A percentile compares a stretch with the other conserved stretches of the same genome.
Conservation (phyloP, 495 filamentous ascomycete genomes). For the Oleoguttula mirabilis region DNA sequence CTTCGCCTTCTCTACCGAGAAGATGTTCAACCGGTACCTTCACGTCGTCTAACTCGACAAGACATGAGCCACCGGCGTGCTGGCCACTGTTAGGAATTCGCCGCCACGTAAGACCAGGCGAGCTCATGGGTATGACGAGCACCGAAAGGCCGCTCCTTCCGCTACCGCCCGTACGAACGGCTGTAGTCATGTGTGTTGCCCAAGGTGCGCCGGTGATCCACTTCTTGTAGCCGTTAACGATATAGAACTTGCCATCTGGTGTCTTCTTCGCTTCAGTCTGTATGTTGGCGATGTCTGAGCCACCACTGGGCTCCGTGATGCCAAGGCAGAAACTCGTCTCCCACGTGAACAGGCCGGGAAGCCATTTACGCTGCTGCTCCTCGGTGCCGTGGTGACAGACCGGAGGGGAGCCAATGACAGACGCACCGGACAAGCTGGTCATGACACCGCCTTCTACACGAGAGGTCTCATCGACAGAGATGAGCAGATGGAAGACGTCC, state of each 20-base stretch:
- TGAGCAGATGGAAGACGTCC: conserved; percentile 29
- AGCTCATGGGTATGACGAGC: conserved; percentile 40
- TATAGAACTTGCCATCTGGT: conserved; percentile 35
- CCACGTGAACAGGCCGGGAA: conserved; percentile 39
- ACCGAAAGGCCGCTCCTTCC: conserved; percentile 39
- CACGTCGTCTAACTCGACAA: conserved; percentile 30
- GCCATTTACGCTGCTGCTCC: conserved; percentile 37
- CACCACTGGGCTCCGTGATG: conserved; percentile 40
- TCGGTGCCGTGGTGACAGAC: conserved; percentile 40
- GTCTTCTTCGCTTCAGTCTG: conserved; percentile 34
- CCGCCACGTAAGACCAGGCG: conserved; percentile 31
- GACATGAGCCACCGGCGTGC: conserved; percentile 27
- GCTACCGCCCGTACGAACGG: conserved; percentile 41
- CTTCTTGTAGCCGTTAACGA: conserved; percentile 46
- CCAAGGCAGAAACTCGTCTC: conserved; percentile 42
- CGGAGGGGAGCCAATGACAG: conserved; percentile 43
- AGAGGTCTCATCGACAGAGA: conserved; percentile 27
- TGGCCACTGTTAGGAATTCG: conserved; percentile 30
- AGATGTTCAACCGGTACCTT: conserved; percentile 29
- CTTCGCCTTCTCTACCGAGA: conserved; percentile 29
- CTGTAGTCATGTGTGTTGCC: conserved; percentile 43
- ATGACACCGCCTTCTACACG: conserved; percentile 28
- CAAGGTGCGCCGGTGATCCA: conserved; percentile 48
- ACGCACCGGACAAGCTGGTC: conserved; percentile 37
- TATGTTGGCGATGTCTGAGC: conserved; percentile 41